These are phyloP conservation scores for Westerdykella sp. DNA, from an alignment of 2,329 filamentous ascomycete species.

Conservation along the genomic window DNA sequence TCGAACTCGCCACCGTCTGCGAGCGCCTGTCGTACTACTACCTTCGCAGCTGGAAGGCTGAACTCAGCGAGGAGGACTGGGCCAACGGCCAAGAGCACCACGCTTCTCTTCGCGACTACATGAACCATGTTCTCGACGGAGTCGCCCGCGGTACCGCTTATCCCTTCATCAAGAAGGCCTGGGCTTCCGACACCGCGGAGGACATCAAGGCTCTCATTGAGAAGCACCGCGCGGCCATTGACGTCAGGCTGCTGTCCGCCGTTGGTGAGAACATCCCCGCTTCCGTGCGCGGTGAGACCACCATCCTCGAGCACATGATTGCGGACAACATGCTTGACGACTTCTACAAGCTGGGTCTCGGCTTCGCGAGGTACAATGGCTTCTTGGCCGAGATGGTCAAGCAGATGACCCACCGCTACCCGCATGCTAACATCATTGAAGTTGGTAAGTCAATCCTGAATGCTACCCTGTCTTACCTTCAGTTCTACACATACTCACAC, in stretches of 20 bases:
- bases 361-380: background rate
- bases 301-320: constrained; percentile 8
- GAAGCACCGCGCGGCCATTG: constrained; percentile 1
- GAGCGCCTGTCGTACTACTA: constrained; percentile 6
- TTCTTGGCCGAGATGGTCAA: constrained; percentile 2
- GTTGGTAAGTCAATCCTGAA: background rate
- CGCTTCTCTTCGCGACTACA: background rate
- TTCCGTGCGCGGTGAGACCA: constrained; percentile 2
- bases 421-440: constrained; percentile 7
- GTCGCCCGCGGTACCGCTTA: background rate
- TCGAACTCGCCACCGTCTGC: constrained; percentile 1
- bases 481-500: background rate
- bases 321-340: constrained; percentile 8
- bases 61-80: constrained; percentile 1
- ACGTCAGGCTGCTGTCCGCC: constrained; percentile 4
- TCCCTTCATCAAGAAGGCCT: constrained; percentile 2
- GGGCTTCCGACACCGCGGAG: constrained; percentile 2
- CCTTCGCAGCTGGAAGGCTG: background rate
- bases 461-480: background rate
- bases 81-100: background rate
- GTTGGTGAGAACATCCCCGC: constrained; percentile 7
- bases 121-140: background rate
- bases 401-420: constrained; percentile 14
- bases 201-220: background rate
- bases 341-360: constrained; percentile 9